Evolutionary conservation across 2,329 filamentous ascomycete genomes (phyloP), one percentile per base, ranked within the genome.

Genomic region (Monosporascus sp.): DNA sequence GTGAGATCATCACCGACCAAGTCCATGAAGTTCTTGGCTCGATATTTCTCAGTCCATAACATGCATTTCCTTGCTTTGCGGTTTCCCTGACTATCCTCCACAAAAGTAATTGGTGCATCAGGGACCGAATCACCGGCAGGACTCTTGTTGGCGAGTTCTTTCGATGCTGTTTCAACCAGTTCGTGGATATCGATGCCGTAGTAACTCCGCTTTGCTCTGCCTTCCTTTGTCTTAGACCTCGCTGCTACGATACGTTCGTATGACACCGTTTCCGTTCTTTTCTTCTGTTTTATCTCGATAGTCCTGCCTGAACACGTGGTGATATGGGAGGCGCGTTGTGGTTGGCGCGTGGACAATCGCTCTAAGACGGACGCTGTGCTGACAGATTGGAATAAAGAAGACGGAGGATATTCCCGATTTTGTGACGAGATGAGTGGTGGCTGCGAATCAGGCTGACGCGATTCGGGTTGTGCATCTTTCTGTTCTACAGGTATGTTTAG

Each of bases 21-120:
- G 61, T 99, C 94, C 61, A 92, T 89, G 63, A 97, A 99, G 62
- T 85, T 93, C 55, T 84, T 84, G 27, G 94, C 94, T 37, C 94
- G 86, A 67, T 99, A 99, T 68, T 99, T 99, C 67, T 99, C 94
- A 0, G 93, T 96, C 94, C 94, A 99, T 66, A 99, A 75, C 35
- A 90, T 69, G 0, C 83, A 80, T 57, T 71, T 74, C 54, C 73
- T 78, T 1, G 70, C 64, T 55, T 72, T 78, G 9, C 43, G 43
- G 17, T 24, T 27, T 15, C 14, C 14, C 56, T 72, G 77, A 52
- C 47, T 43, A 2, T 63, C 56, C 57, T 81, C 78, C 17, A 78
- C 69, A 1, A 78, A 77, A 22, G 61, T 69, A 17, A 77, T 58
- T 2, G 74, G 70, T 6, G 66, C 62, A 44, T 70, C 69, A 0